Base-by-base conservation (phyloP, 2,329 filamentous ascomycete species). In the Chrysoporthe austroafricana region DNA sequence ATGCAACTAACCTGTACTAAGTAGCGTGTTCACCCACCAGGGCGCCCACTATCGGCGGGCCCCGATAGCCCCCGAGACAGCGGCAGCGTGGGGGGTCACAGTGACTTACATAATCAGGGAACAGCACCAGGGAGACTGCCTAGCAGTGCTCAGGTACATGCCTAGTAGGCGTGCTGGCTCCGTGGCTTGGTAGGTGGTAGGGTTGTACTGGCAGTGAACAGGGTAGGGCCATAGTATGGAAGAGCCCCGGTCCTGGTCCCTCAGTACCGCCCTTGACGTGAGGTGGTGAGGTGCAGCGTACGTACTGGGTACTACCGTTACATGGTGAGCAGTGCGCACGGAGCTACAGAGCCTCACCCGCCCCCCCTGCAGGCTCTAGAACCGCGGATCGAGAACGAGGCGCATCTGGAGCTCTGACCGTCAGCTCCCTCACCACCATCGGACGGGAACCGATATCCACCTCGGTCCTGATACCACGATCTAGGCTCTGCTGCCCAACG, bases 401-500 rank as follows among this genome's bases (percentile, higher is more conserved):
- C 14, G 32, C 2, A 58, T 58, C 34, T 21, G 32, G 36, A 60
- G 57, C 57, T 60, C 44, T 39, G 42, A 65, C 54, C 56, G 42
- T 34, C n/a, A 36, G 21, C 57, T 66, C 11, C 34, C 39, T 44
- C 26, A 26, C 26, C 26, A 26, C 26, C 26, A 26, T 26, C 57
- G 57, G 26, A 60, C 16, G 57, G 21, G 26, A 43, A 43, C 39
- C 36, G 56, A 39, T 26, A 36, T n/a, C 64, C 65, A 69, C 68
- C 58, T 62, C 50, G 21, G 39, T 26, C 36, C 36, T 60, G n/a
- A 58, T 65, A 43, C 65, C 48, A 60, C 65, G 64, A 43, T 64
- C 60, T 54, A 62, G 60, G 42, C 52, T 67, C 52, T 61, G 66
- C 68, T 66, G 68, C 68, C 68, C 68, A 70, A 70, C 62, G 68